Evolutionary conservation across 2,329 filamentous ascomycete genomes (phyloP), one percentile per base, ranked within the genome.

Genomic region (Sporothrix curviconia): DNA sequence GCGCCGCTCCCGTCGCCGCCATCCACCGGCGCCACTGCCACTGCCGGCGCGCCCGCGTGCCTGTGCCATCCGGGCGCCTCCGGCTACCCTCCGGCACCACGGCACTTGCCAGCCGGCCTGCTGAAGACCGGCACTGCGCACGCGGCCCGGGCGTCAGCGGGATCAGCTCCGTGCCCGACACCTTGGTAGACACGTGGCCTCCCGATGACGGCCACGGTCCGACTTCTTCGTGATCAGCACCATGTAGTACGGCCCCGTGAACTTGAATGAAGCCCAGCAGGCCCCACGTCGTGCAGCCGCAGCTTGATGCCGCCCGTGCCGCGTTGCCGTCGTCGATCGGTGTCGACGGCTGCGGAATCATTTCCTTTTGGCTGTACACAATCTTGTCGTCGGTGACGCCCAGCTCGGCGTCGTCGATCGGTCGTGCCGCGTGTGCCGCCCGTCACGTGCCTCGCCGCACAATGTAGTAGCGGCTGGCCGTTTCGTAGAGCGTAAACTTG

Each of bases 211-310:
- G 94, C 94, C 3, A 96, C 92, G 59, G 95, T 95, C 67, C n/a
- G 89, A 94, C 74, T 95, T 86, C 73, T 97, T 97, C 39, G 92
- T 96, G 67, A 97, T 92, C 50, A 97, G 75, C 30, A 97, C 80
- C 92, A 99, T 97, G 71, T 99, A 99, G 71, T 95, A 96, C 3
- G 90, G 85, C 2, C 92, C 91, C 0, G 94, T 99, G 70, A 99
- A 97, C 60, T 89, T 83, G 70, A n/a, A 99, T 94, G 71, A 99
- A 99, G 4, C 94, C 94, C 25, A 99, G 76, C 25, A 99, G 74
- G 2, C 94, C 94, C 94, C 92, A 99, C 4, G 89, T 90, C 59
- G 85, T 95, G 70, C 89, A 95, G n/a, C 59, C 89, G 90, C 57
- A 96, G 78, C 70, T 89, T 94, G 72, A 99, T 81, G 1, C 94